phyloP scores from a whole-genome alignment of 768 basidiomycete genomes.

The Leccinum truebloodii region DNA sequence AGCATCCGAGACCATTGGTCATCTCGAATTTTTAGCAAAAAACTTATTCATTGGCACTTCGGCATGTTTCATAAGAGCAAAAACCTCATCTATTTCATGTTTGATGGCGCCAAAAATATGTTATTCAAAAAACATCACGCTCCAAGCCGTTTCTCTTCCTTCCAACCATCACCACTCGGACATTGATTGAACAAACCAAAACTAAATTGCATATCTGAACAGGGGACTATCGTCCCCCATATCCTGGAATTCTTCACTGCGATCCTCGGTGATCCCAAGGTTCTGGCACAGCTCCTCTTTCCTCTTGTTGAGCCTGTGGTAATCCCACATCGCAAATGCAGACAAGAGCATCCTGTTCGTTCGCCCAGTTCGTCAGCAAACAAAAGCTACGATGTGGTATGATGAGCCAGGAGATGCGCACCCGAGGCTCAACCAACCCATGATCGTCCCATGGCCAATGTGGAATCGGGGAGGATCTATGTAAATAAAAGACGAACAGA shows the following conservation, averaged over 20 bases:
- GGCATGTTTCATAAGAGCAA: not conserved
- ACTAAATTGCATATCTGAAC: conserved; percentile 43
- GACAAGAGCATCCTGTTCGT: conserved; percentile 41
- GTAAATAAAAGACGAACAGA: conserved; percentile 46
- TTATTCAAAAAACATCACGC: not conserved
- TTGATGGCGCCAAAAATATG: not conserved
- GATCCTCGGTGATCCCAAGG: conserved; percentile 43
- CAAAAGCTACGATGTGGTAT: not conserved
- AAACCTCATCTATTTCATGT: not conserved
- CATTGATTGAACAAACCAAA: not conserved
- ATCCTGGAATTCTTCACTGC: conserved; percentile 42
- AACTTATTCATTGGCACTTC: not conserved
- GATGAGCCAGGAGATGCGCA: conserved; percentile 12
- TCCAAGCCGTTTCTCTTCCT: not conserved
- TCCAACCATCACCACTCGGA: not conserved
- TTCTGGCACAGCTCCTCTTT: conserved; percentile 47
- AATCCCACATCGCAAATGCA: conserved; percentile 48
- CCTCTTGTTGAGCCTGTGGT: conserved; percentile 47
- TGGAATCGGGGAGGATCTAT: conserved; percentile 38
- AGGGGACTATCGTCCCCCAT: conserved; percentile 58
- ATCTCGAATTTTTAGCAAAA: no score
- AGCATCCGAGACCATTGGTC: no score
- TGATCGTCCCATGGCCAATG: conserved; percentile 39
- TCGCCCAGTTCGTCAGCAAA: conserved; percentile 31
- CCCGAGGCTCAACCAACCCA: conserved; percentile 36